Evolutionary conservation across 192 early-diverging fungal genomes (phyloP).

Genomic region (Umbelopsis sp.): DNA sequence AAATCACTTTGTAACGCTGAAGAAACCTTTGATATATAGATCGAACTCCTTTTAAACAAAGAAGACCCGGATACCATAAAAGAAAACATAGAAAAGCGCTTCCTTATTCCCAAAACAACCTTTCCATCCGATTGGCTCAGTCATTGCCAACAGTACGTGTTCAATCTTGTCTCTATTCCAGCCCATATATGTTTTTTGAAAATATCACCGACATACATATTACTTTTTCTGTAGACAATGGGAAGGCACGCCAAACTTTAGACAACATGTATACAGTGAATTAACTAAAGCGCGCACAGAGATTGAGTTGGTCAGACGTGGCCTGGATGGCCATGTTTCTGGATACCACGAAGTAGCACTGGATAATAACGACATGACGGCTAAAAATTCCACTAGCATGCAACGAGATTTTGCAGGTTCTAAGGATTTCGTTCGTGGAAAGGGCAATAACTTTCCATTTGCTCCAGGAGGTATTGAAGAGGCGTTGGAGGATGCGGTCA

Average conservation of each 20-base stretch:
- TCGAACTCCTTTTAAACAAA: background rate
- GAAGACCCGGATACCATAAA: conserved; percentile 30
- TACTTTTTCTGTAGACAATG: conserved; percentile 29
- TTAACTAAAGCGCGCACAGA: conserved; percentile 49
- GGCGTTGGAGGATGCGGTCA: conserved; percentile 32
- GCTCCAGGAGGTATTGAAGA: conserved; percentile 74
- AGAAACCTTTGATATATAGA: background rate
- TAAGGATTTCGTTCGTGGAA: conserved; percentile 73
- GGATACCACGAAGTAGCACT: conserved; percentile 44
- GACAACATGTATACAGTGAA: conserved; percentile 42
- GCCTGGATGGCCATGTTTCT: conserved; percentile 51
- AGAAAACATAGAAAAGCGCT: conserved; percentile 52
- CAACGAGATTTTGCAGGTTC: conserved; percentile 54
- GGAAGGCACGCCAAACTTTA: conserved; percentile 46
- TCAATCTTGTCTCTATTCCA: background rate
- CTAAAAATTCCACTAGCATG: conserved; percentile 75
- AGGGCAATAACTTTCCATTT: conserved; percentile 71
- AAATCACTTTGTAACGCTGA: too few relatives aligned
- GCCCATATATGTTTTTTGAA: background rate
- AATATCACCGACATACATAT: background rate
- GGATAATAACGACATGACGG: conserved; percentile 34
- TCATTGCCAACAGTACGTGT: conserved; percentile 55
- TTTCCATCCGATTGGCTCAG: conserved; percentile 57
- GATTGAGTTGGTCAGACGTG: conserved; percentile 52
- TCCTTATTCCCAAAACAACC: conserved; percentile 51